A percentile compares a stretch with the other conserved stretches of the same genome.
These are phyloP conservation scores for Biscogniauxia marginata DNA, from an alignment of 2,329 filamentous ascomycete species.

Conservation along the genomic window DNA sequence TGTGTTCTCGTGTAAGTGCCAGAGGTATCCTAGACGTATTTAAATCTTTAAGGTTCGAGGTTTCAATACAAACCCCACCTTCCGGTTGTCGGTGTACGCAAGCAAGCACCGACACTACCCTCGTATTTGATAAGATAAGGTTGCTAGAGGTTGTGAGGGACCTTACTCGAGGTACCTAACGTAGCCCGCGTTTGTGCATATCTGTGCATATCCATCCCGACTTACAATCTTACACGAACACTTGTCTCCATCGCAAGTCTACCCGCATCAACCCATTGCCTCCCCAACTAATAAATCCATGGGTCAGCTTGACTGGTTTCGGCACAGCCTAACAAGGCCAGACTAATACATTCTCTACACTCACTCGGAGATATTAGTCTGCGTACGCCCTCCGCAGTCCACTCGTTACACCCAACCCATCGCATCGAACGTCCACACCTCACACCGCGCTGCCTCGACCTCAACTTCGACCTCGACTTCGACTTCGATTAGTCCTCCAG, in stretches of 20 bases:
- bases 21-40: too few species aligned
- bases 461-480: neutral
- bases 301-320: slow-evolving; percentile 21
- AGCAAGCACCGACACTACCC: too few species aligned
- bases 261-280: neutral
- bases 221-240: neutral
- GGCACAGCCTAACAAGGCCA: slow-evolving; percentile 19
- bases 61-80: too few species aligned
- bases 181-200: neutral
- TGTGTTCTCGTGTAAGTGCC: too few species aligned
- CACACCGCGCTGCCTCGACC: neutral
- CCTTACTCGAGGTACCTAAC: too few species aligned
- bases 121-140: neutral
- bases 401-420: neutral
- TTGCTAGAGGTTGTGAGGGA: too few species aligned
- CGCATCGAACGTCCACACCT: neutral
- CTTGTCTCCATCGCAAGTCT: slow-evolving; percentile 10
- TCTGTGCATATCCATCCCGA: neutral
- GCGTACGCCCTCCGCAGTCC: neutral
- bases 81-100: too few species aligned
- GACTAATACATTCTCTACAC: slow-evolving; percentile 15
- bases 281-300: slow-evolving; percentile 10
- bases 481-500: neutral
- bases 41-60: too few species aligned
- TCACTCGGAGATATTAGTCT: slow-evolving; percentile 11